A percentile compares a stretch with the other conserved stretches of the same genome.
These are phyloP conservation scores for Trichoderma orchidacearum DNA, from an alignment of 495 filamentous ascomycete species.

Conservation along the genomic window DNA sequence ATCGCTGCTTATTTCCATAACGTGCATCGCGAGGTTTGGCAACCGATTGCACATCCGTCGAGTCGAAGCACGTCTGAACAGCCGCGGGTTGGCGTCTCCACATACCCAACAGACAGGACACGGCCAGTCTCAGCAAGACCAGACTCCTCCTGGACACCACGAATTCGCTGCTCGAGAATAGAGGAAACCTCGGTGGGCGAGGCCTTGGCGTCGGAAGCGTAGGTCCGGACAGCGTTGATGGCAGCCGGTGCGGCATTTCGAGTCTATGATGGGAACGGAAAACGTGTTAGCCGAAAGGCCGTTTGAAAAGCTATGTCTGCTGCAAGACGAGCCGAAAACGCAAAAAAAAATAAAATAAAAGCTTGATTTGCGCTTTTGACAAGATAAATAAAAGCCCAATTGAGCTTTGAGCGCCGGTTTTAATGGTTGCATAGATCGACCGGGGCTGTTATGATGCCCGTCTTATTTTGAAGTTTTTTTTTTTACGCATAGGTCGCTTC, in stretches of 20 bases:
- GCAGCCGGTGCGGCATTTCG: slow-evolving; percentile 73
- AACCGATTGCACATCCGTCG: too few species aligned
- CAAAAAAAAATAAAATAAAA: slow-evolving; percentile 15
- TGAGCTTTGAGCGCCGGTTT: slow-evolving; percentile 19
- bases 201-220: slow-evolving; percentile 89
- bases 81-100: too few species aligned
- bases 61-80: too few species aligned
- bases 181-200: slow-evolving; percentile 96
- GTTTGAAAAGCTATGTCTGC: slow-evolving; percentile 10
- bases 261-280: slow-evolving; percentile 42
- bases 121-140: slow-evolving; percentile 95
- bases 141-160: slow-evolving; percentile 93
- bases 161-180: slow-evolving; percentile 96
- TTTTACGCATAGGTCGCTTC: neutral
- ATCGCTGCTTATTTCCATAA: too few species aligned
- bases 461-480: neutral
- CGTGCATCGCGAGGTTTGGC: too few species aligned
- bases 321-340: neutral
- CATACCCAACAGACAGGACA: slow-evolving; percentile 98
- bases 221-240: slow-evolving; percentile 64
- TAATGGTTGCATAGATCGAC: slow-evolving; percentile 23
- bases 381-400: slow-evolving; percentile 26
- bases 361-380: slow-evolving; percentile 13
- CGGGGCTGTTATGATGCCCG: neutral
- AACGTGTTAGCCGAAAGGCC: slow-evolving; percentile 35